Conservation (phyloP, 2,329 filamentous ascomycete genomes). For the Macrophomina pseudophaseolina region DNA sequence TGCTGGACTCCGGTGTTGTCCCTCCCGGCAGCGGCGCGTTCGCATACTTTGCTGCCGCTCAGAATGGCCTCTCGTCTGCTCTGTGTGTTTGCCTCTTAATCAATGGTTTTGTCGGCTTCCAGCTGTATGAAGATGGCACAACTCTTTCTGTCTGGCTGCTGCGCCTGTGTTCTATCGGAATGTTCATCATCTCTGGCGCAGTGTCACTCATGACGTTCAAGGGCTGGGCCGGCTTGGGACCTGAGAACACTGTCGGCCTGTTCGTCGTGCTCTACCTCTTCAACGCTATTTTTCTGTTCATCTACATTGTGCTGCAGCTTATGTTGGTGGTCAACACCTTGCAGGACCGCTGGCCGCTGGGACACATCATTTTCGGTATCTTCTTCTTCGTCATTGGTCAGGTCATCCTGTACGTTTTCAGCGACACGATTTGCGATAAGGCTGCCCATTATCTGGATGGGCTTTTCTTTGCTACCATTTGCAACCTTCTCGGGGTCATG, state of each 20-base stretch:
- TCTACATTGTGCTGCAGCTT: constrained; percentile 88
- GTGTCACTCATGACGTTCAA: constrained; percentile 93
- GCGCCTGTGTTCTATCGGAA: constrained; percentile 74
- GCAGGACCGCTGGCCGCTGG: constrained; percentile 93
- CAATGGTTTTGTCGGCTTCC: constrained; percentile 98
- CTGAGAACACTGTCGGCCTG: constrained; percentile 83
- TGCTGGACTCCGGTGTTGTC: constrained; percentile 91
- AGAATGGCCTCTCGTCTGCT: constrained; percentile 83
- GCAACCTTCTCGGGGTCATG: constrained; percentile 95
- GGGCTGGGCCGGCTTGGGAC: constrained; percentile 82
- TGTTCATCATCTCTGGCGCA: constrained; percentile 86
- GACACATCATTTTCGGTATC: constrained; percentile 86
- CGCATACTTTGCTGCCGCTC: constrained; percentile 88
- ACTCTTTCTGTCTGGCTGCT: constrained; percentile 92
- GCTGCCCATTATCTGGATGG: constrained; percentile 94
- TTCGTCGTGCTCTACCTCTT: constrained; percentile 92
- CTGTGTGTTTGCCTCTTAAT: constrained; percentile 88
- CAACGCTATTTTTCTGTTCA: constrained; percentile 82
- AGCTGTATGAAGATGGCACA: constrained; percentile 97
- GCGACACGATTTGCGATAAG: constrained; percentile 79
- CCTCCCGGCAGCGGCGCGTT: constrained; percentile 80
- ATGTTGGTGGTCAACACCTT: constrained; percentile 87
- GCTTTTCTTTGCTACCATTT: constrained; percentile 90
- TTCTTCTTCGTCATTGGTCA: constrained; percentile 93
- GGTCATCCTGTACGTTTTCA: constrained; percentile 90